Base-by-base conservation (phyloP, 2,329 filamentous ascomycete genomes). In the Tolypocladium ovalisporum region DNA sequence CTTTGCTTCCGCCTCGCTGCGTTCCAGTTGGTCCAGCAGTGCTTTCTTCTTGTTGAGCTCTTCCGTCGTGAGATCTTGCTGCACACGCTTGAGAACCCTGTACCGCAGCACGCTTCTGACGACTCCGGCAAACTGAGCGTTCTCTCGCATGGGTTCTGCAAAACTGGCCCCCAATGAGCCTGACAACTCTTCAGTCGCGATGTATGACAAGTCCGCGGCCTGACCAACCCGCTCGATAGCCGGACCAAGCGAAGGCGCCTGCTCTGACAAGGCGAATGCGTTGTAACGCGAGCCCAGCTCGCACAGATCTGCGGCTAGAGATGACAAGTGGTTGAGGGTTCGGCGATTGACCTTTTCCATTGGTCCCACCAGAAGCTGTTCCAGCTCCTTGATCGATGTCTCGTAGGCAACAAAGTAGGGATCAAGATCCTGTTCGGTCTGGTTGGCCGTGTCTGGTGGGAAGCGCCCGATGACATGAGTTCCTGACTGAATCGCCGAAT, bases 271-370 rank as follows among this genome's bases (percentile, higher is more conserved):
- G 0, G 95, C 95, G 71, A 99, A 99, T 1, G 89, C 94, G 67
- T 99, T 99, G 72, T 94, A 97, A 60, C 91, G 84, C n/a, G 92
- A 94, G 9, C 94, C 94, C 10, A 99, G 79, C 68, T 99, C 94
- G 63, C 91, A 90, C 60, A 97, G 80, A 69, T 99, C 94, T 6
- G 90, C 82, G 3, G 90, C 90, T 54, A 97, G 77, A 6, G 88
- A 85, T 17, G 89, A 89, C 12, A 97, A 74, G 66, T 99, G 94
- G 60, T 85, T 89, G 8, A 99, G 76, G 7, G 92, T 91, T 39
- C 94, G 84, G 36, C 93, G 85, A 67, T 97, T 99, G 60, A 97
- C 91, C 71, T 96, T 97, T 70, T 99, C 95, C 78, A 99, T 96
- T 7, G 90, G 91, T 0, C 94, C 94, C 66, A 89, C 91, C 3